Percentiles rank a stretch among this genome's conserved stretches.
Evolutionary conservation across 257 asterid genomes (phyloP).

Genomic region (Nicotiana obtusifolia): DNA sequence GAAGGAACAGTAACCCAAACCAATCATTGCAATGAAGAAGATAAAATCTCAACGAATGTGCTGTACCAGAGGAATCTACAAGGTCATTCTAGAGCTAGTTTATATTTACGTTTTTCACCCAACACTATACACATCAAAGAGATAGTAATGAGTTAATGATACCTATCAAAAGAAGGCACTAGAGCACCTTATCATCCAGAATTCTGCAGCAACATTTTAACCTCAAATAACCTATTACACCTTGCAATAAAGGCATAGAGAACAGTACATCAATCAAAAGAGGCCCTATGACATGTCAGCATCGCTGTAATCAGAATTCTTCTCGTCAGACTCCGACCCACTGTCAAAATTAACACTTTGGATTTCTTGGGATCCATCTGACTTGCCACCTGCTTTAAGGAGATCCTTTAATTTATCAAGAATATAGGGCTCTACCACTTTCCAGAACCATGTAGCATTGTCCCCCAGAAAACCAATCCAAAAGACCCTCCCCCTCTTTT

Average conservation of each 20-base stretch:
- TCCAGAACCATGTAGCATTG: slow-evolving; percentile 60
- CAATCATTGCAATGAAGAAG: not conserved
- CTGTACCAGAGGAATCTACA: not conserved
- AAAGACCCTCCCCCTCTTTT: slow-evolving; percentile 48
- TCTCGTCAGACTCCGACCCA: slow-evolving; percentile 34
- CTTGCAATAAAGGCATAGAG: not conserved
- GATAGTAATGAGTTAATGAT: not conserved
- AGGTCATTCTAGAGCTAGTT: not conserved
- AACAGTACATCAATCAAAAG: not conserved
- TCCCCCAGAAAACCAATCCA: slow-evolving; percentile 86
- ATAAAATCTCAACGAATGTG: not conserved
- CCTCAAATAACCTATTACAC: not conserved
- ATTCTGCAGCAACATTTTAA: not conserved
- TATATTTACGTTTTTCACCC: not conserved
- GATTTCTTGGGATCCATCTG: slow-evolving; percentile 23
- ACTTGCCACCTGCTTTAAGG: slow-evolving; percentile 30
- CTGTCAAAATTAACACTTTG: slow-evolving; percentile 17
- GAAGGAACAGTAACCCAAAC: not conserved
- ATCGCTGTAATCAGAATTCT: slow-evolving; percentile 22
- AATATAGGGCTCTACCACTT: slow-evolving; percentile 55
- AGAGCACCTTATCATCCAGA: not conserved
- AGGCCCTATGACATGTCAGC: slow-evolving; percentile 16
- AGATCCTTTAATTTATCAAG: slow-evolving; percentile 53
- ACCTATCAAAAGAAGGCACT: not conserved
- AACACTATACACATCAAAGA: not conserved